phyloP scores from a whole-genome alignment of 371 early-diverging fungal genomes.

The Haplosporangium sp. region DNA sequence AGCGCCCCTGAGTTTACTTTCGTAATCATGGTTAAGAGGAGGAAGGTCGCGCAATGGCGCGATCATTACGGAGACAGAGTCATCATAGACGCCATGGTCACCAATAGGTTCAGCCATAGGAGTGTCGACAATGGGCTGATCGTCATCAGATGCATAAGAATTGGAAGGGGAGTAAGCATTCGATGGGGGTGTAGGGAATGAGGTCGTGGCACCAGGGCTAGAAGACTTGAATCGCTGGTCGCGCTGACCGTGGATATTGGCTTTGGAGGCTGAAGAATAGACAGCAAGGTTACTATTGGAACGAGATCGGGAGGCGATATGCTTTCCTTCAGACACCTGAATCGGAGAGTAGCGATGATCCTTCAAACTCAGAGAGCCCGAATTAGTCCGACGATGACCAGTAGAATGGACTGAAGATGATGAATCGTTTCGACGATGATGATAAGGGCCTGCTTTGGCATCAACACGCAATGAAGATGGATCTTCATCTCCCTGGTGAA shows the following conservation, averaged over 20 bases:
- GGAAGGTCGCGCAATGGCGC: conserved; percentile 38
- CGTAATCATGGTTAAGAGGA: conserved; percentile 25
- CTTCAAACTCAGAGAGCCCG: conserved; percentile 43
- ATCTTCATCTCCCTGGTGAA: conserved; percentile 35
- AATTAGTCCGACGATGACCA: conserved; percentile 46
- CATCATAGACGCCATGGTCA: not conserved
- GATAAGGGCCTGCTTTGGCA: conserved; percentile 30
- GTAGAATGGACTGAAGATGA: conserved; percentile 33
- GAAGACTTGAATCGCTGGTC: conserved; percentile 43
- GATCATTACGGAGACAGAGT: conserved; percentile 17
- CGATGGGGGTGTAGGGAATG: conserved; percentile 29
- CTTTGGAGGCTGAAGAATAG: conserved; percentile 20
- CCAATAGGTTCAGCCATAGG: conserved; percentile 8
- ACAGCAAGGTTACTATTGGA: conserved; percentile 45
- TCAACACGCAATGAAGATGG: conserved; percentile 12
- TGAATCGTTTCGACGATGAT: conserved; percentile 43
- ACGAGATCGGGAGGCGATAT: conserved; percentile 43
- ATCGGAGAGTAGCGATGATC: conserved; percentile 55
- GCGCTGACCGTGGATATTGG: conserved; percentile 16
- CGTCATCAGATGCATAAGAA: conserved; percentile 47
- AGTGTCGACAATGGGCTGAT: conserved; percentile 22
- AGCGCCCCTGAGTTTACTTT: conserved; percentile 23
- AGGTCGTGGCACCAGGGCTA: conserved; percentile 23
- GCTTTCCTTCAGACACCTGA: conserved; percentile 36
- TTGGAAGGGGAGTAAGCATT: conserved; percentile 39